These are phyloP conservation scores for Aspergillus alliaceus DNA, from an alignment of 2,329 filamentous ascomycete genomes.

Conservation along the genomic window DNA sequence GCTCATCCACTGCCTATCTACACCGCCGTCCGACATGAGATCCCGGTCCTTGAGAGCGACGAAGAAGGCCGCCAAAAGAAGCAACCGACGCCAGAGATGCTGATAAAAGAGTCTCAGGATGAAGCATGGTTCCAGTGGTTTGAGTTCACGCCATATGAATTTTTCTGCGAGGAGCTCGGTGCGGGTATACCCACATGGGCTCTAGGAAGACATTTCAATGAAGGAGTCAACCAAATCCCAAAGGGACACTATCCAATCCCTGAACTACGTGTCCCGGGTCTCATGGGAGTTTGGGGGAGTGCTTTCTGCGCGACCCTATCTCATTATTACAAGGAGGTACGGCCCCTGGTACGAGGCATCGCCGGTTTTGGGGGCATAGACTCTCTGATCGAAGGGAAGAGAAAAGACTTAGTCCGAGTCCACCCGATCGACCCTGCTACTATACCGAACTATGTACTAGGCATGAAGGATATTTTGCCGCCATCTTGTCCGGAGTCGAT, in stretches of 20 bases:
- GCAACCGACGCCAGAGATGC: conserved; percentile 31
- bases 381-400: conserved; percentile 76
- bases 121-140: conserved; percentile 98
- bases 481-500: conserved; percentile 76
- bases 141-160: conserved; percentile 90
- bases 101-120: conserved; percentile 50
- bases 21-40: conserved; percentile 92
- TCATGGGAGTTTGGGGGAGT: conserved; percentile 94
- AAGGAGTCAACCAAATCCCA: conserved; percentile 65
- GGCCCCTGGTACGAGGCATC: conserved; percentile 74
- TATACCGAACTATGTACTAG: conserved; percentile 85
- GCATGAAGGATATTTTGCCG: conserved; percentile 74
- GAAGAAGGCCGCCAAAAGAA: conserved; percentile 30
- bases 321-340: conserved; percentile 92
- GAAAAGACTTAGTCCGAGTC: conserved; percentile 82
- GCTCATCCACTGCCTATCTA: conserved; percentile 90
- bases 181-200: conserved; percentile 96
- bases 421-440: conserved; percentile 91
- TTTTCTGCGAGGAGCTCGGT: conserved; percentile 88
- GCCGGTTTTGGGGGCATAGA: conserved; percentile 77
- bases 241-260: conserved; percentile 70
- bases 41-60: conserved; percentile 61
- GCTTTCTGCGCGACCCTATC: conserved; percentile 94
- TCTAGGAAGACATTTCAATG: conserved; percentile 76
- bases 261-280: conserved; percentile 76